Base-by-base conservation (phyloP, 495 filamentous ascomycete species). In the Penicillium turbatum region DNA sequence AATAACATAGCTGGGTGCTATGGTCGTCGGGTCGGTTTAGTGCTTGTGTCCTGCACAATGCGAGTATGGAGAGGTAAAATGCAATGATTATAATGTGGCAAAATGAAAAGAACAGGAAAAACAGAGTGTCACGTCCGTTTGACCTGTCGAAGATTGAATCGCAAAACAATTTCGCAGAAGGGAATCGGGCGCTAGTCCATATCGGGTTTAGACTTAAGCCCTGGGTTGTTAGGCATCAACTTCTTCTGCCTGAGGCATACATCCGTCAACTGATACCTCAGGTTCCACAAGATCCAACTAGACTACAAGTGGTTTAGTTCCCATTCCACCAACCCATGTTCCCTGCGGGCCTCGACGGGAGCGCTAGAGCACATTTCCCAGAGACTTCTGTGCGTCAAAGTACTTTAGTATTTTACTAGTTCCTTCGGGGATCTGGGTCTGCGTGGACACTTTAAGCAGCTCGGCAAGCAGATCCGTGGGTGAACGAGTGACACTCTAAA, bases 271-370 rank as follows among this genome's bases (percentile, higher is more conserved):
- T 19, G 16, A 51, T 26, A 42, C 35, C 36, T 52, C 29, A 46
- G 34, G 35, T 26, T 16, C 7, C 5, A 12, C 8, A 1, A 30
- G 30, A 35, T 45, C 40, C 17, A 42, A 53, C 56, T 60, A 63
- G 24, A 30, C 60, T 54, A 16, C 45, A 63, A 56, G 35, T 35
- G 50, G 60, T 54, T 54, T 63, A 59, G 56, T 45, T 27, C 40
- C 39, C 50, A 36, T 36, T 44, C 37, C 37, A 24, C 17, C 39
- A 50, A 51, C 36, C 48, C 48, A 39, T 41, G 48, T 51, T 51
- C 52, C 46, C 43, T 11, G 29, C 21, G 50, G 48, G 52, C 51
- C 45, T 44, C 4, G 36, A 38, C 48, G 55, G 59, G 52, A 44
- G 44, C 59, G 59, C 59, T 58, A 52, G 55, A 53, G 54, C 48